Evolutionary conservation across 192 early-diverging fungal genomes (phyloP).

Genomic region (Piromyces sp.): DNA sequence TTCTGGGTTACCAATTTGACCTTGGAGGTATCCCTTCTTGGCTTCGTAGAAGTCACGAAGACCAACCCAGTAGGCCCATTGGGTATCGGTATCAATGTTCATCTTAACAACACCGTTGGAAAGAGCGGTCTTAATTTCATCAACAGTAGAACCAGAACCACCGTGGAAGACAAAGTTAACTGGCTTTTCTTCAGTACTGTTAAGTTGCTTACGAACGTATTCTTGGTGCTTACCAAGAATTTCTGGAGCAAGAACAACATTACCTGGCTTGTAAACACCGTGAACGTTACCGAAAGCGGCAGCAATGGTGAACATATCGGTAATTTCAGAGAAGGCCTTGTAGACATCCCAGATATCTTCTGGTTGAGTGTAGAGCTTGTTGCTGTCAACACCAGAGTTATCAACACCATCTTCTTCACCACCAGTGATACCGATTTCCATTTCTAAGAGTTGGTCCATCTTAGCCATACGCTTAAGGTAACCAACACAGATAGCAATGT

Average conservation of each 20-base stretch:
- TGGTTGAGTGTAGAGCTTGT: slow-evolving; percentile 81
- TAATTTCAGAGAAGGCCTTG: slow-evolving; percentile 66
- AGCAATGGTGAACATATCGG: slow-evolving; percentile 84
- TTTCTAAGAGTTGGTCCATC: slow-evolving; percentile 79
- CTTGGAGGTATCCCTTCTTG: slow-evolving; percentile 76
- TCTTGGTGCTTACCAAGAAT: slow-evolving; percentile 81
- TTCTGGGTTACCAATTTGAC: slow-evolving; percentile 90
- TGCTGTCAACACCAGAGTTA: slow-evolving; percentile 82
- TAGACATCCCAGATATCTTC: slow-evolving; percentile 93
- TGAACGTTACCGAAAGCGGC: slow-evolving; percentile 91
- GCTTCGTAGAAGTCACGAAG: slow-evolving; percentile 71
- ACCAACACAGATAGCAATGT: slow-evolving; percentile 74
- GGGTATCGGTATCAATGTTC: slow-evolving; percentile 98
- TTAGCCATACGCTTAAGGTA: slow-evolving; percentile 83
- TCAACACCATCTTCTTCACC: slow-evolving; percentile 98
- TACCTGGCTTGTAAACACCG: slow-evolving; percentile 90
- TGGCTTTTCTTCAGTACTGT: slow-evolving; percentile 40
- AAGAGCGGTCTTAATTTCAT: slow-evolving; percentile 70
- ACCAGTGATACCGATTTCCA: slow-evolving; percentile 97
- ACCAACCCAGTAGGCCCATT: slow-evolving; percentile 87
- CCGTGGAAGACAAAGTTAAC: slow-evolving; percentile 97
- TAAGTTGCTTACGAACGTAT: slow-evolving; percentile 54
- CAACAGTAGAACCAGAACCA: slow-evolving; percentile 68
- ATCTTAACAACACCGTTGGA: slow-evolving; percentile 85
- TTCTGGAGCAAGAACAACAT: slow-evolving; percentile 85